Percentiles rank a stretch among this genome's conserved stretches.
phyloP scores from a whole-genome alignment of 2,329 filamentous ascomycete genomes.

The Fusarium nodosum region DNA sequence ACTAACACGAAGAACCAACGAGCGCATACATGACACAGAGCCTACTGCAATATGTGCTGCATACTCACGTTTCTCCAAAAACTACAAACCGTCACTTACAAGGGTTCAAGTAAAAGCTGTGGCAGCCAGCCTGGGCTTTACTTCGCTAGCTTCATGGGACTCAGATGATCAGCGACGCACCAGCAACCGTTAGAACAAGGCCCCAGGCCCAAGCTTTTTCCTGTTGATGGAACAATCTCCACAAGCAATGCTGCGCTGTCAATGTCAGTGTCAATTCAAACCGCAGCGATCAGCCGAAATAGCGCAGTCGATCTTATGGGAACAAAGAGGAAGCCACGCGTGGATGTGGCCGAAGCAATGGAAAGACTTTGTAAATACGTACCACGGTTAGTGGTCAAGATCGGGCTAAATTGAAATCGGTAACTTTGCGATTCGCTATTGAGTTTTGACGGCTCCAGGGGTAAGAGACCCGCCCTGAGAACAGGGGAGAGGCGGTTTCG shows the following conservation, averaged over 20 bases:
- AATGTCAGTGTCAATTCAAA: conserved; percentile 7
- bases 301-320: conserved; percentile 19
- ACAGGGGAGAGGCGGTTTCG: conserved; percentile 41
- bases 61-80: not conserved
- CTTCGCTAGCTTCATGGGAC: conserved; percentile 18
- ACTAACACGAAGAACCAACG: not conserved
- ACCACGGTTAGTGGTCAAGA: not conserved
- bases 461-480: conserved; percentile 25
- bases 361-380: not conserved
- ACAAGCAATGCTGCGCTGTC: conserved; percentile 37
- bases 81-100: not conserved
- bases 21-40: not conserved
- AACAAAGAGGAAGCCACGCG: conserved; percentile 34
- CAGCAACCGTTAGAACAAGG: conserved; percentile 35
- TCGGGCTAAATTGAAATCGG: not conserved
- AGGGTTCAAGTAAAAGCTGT: conserved; percentile 10
- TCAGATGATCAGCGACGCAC: conserved; percentile 33
- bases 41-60: not conserved
- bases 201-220: conserved; percentile 28
- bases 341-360: conserved; percentile 7
- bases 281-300: conserved; percentile 7
- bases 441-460: conserved; percentile 35
- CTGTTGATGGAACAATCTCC: conserved; percentile 26
- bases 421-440: conserved; percentile 1
- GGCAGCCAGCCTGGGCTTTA: conserved; percentile 7